Percentiles rank a stretch among this genome's conserved stretches.
phyloP scores from a whole-genome alignment of 1,139 yeast genomes.

The Sugiyamaella japonica region DNA sequence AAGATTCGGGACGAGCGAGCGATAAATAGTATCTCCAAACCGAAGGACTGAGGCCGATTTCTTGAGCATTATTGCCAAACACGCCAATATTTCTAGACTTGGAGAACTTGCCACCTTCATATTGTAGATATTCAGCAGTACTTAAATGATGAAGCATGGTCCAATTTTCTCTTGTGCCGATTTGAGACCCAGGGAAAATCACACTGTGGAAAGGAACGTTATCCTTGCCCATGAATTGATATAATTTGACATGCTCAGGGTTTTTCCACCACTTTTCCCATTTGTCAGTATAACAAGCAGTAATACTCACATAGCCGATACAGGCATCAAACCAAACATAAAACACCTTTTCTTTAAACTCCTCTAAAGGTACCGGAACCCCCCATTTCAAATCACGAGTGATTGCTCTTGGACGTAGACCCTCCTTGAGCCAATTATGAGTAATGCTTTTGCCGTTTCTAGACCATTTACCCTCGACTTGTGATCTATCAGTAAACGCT shows the following conservation, averaged over 20 bases:
- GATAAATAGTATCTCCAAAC: slow-evolving; percentile 98
- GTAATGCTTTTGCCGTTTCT: slow-evolving; percentile 86
- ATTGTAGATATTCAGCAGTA: slow-evolving; percentile 95
- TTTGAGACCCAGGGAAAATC: slow-evolving; percentile 88
- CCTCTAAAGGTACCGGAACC: slow-evolving; percentile 88
- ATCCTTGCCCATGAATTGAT: slow-evolving; percentile 99
- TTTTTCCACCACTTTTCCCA: slow-evolving; percentile 93
- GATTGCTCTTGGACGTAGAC: slow-evolving; percentile 90
- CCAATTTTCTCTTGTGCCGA: slow-evolving; percentile 89
- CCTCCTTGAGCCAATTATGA: slow-evolving; percentile 89
- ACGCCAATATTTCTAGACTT: slow-evolving; percentile 97
- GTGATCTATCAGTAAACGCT: slow-evolving; percentile 69
- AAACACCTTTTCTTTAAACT: slow-evolving; percentile 79
- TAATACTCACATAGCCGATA: slow-evolving; percentile 92
- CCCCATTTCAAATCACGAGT: slow-evolving; percentile 99
- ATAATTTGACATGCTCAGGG: slow-evolving; percentile 79
- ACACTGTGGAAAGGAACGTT: slow-evolving; percentile 98
- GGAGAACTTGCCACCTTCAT: slow-evolving; percentile 97
- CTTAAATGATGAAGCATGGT: slow-evolving; percentile 86
- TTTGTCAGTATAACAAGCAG: slow-evolving; percentile 84
- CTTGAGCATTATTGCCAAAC: slow-evolving; percentile 96
- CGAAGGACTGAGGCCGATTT: slow-evolving; percentile 83
- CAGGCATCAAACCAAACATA: slow-evolving; percentile 99
- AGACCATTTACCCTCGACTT: slow-evolving; percentile 83
- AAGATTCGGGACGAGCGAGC: slow-evolving; percentile 88